Percentiles rank a stretch among this genome's conserved stretches.
Conservation (phyloP, 192 early-diverging fungal genomes). For the Backusella circina region DNA sequence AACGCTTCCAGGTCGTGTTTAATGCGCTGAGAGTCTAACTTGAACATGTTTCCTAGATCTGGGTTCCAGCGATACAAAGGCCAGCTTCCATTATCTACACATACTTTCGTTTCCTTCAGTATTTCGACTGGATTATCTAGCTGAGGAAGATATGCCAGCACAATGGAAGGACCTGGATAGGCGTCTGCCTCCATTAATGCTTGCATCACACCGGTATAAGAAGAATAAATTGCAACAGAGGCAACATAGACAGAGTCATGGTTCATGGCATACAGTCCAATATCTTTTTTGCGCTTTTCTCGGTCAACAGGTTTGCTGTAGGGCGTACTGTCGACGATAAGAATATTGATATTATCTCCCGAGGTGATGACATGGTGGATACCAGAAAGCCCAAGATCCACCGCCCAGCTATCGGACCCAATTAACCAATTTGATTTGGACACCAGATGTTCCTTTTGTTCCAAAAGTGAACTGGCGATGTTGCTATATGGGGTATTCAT, state of each 20-base stretch:
- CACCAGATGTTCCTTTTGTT: conserved; percentile 40
- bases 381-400: conserved; percentile 82
- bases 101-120: conserved; percentile 84
- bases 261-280: conserved; percentile 94
- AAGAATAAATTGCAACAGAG: conserved; percentile 81
- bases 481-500: background rate
- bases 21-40: conserved; percentile 70
- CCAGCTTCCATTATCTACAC: conserved; percentile 88
- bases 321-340: conserved; percentile 82
- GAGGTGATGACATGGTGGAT: conserved; percentile 88
- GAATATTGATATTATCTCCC: conserved; percentile 81
- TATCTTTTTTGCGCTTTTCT: conserved; percentile 83
- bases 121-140: conserved; percentile 61
- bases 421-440: conserved; percentile 81
- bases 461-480: conserved; percentile 16
- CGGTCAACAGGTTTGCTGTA: conserved; percentile 57
- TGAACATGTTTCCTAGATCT: conserved; percentile 50
- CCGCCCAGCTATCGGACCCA: conserved; percentile 81
- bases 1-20: conserved; percentile 74
- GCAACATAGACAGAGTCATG: conserved; percentile 90
- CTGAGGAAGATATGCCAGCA: conserved; percentile 82
- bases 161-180: conserved; percentile 82
- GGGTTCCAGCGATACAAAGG: conserved; percentile 96
- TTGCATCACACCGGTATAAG: conserved; percentile 83
- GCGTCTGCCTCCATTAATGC: conserved; percentile 87